A percentile compares a stretch with the other conserved stretches of the same genome.
Conservation (phyloP, 192 early-diverging fungal species). For the Chytriomyces hyalinus region DNA sequence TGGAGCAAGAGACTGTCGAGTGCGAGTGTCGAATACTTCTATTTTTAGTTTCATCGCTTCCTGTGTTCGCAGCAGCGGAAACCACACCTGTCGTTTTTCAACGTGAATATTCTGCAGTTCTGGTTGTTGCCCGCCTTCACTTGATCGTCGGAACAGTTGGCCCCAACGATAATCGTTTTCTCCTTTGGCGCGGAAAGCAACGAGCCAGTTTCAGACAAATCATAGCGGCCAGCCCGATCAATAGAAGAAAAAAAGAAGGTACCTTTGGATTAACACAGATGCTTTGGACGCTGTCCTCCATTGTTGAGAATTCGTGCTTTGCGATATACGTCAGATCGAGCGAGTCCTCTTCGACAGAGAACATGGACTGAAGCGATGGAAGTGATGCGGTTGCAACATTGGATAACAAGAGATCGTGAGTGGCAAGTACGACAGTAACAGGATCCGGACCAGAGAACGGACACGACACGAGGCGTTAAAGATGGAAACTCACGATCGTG, state of each 20-base stretch:
- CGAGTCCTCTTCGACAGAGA: constrained; percentile 42
- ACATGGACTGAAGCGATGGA: constrained; percentile 39
- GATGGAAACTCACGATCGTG: constrained; percentile 68
- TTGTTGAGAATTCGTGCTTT: constrained; percentile 47
- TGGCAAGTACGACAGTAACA: no score
- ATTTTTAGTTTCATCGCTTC: neutral
- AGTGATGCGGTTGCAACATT: no score
- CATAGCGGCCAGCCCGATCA: neutral
- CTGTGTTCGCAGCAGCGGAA: neutral
- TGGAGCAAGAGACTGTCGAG: constrained; percentile 25
- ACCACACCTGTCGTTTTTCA: constrained; percentile 57
- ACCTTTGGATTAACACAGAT: constrained; percentile 81
- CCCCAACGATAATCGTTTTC: constrained; percentile 65
- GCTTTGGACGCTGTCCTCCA: constrained; percentile 87
- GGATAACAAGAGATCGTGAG: no score
- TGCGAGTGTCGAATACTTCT: neutral
- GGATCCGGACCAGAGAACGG: no score
- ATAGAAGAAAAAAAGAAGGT: constrained; percentile 10
- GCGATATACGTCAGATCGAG: constrained; percentile 40
- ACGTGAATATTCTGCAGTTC: constrained; percentile 79
- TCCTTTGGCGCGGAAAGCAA: constrained; percentile 49
- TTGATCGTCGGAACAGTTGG: constrained; percentile 68
- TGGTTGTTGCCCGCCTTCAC: constrained; percentile 75
- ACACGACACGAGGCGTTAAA: neutral
- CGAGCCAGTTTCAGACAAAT: neutral